Percentiles rank a stretch among this genome's conserved stretches.
Evolutionary conservation across 2,329 filamentous ascomycete genomes (phyloP).

Genomic region (Penicillium palitans): DNA sequence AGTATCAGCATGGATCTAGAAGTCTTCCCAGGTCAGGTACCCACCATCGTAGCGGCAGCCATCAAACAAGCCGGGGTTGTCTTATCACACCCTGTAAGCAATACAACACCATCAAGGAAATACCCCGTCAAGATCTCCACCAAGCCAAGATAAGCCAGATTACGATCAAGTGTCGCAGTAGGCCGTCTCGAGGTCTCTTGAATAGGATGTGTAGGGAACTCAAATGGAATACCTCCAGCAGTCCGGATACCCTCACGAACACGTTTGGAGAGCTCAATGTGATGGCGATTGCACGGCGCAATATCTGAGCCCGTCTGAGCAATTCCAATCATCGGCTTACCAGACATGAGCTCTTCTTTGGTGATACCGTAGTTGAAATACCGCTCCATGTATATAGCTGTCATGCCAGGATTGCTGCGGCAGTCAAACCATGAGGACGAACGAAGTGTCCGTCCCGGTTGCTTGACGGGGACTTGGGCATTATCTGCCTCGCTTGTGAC

Average conservation of each 20-base stretch:
- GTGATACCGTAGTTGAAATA: conserved; percentile 55
- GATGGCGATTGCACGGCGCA: conserved; percentile 53
- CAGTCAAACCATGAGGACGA: conserved; percentile 50
- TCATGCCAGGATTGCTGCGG: conserved; percentile 46
- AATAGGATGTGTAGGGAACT: conserved; percentile 56
- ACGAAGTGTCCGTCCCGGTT: conserved; percentile 36
- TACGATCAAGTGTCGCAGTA: conserved; percentile 53
- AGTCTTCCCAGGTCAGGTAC: conserved; percentile 9
- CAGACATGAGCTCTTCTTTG: conserved; percentile 50
- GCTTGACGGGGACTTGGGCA: conserved; percentile 32
- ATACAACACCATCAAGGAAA: conserved; percentile 53
- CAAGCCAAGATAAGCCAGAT: conserved; percentile 50
- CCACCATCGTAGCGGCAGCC: conserved; percentile 53
- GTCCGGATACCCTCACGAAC: conserved; percentile 53
- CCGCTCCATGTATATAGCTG: conserved; percentile 52
- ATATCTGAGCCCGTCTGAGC: conserved; percentile 55
- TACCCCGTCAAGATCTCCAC: conserved; percentile 53
- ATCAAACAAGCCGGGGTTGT: conserved; percentile 54
- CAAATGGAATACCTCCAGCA: conserved; percentile 53
- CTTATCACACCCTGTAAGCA: conserved; percentile 56
- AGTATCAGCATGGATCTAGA: conserved; percentile 6
- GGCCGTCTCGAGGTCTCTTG: conserved; percentile 52
- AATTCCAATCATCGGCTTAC: conserved; percentile 55
- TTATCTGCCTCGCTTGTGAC: conserved; percentile 24
- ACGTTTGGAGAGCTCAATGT: conserved; percentile 51